Evolutionary conservation across 495 filamentous ascomycete genomes (phyloP).

Genomic region (Astrothelium macrocarpum): DNA sequence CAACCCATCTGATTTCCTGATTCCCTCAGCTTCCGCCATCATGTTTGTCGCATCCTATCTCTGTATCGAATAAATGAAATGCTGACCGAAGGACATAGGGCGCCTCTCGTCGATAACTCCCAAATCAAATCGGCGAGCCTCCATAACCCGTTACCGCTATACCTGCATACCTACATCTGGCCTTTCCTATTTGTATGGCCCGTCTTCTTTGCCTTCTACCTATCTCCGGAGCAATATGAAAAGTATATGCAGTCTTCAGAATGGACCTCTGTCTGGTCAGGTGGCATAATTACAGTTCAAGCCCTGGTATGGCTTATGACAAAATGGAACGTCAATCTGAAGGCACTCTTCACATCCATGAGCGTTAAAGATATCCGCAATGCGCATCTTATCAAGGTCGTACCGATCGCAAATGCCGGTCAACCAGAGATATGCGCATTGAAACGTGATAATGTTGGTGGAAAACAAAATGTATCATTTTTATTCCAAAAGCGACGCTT

Average conservation of each 20-base stretch:
- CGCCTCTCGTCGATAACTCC: constrained; percentile 75
- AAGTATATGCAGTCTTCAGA: constrained; percentile 79
- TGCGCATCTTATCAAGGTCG: constrained; percentile 87
- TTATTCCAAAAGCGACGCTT: constrained; percentile 98
- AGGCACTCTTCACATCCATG: constrained; percentile 69
- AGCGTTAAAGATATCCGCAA: constrained; percentile 59
- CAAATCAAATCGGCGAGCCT: constrained; percentile 83
- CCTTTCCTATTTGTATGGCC: constrained; percentile 90
- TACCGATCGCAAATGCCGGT: constrained; percentile 83
- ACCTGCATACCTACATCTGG: constrained; percentile 81
- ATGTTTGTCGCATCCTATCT: not conserved
- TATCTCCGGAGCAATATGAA: constrained; percentile 72
- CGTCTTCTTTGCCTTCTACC: constrained; percentile 74
- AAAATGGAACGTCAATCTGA: constrained; percentile 89
- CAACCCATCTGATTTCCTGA: not conserved
- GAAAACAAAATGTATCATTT: constrained; percentile 72
- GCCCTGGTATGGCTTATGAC: constrained; percentile 89
- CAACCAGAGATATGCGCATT: constrained; percentile 79
- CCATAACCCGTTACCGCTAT: constrained; percentile 74
- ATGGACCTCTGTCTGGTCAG: constrained; percentile 95
- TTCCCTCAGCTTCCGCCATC: not conserved
- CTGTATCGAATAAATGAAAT: no score
- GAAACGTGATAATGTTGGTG: constrained; percentile 61
- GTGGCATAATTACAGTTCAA: constrained; percentile 77
- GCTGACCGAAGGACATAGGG: constrained; percentile 2